Evolutionary conservation across 768 basidiomycete species (phyloP).

Genomic region (Sporobolomyces roseus): DNA sequence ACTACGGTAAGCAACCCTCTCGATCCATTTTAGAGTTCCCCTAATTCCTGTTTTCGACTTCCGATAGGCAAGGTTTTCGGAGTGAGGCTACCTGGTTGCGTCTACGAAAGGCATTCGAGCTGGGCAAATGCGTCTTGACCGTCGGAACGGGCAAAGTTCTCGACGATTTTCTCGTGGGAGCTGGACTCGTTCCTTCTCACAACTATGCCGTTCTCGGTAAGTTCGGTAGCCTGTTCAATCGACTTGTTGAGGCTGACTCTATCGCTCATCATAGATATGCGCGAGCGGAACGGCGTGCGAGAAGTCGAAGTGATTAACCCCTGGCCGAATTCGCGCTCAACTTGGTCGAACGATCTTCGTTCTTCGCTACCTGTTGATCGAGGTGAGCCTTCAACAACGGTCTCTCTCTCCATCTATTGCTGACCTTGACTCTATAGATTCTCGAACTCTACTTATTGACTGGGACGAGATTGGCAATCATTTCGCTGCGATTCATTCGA

Average conservation of each 20-base stretch:
- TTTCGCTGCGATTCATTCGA: constrained; percentile 77
- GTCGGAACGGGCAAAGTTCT: constrained; percentile 24
- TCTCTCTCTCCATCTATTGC: not conserved
- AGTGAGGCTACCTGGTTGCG: constrained; percentile 24
- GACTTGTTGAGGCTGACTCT: not conserved
- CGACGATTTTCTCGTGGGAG: not conserved
- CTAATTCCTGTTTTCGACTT: too few species aligned
- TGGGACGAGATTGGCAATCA: constrained; percentile 72
- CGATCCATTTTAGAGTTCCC: too few species aligned
- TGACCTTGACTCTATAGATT: not conserved
- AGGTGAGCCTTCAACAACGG: not conserved
- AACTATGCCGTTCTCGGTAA: constrained; percentile 39
- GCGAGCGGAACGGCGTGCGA: not conserved
- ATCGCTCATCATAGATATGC: not conserved
- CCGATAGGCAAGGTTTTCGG: not conserved
- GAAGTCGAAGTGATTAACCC: constrained; percentile 35
- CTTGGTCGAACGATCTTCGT: constrained; percentile 15
- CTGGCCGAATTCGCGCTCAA: constrained; percentile 2
- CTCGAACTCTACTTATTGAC: constrained; percentile 50
- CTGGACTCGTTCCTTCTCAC: constrained; percentile 23
- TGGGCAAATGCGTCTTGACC: constrained; percentile 35
- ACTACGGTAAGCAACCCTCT: not conserved
- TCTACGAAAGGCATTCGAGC: not conserved
- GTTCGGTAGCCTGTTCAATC: not conserved
- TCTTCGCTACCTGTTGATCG: not conserved